Evolutionary conservation across 139 green algal genomes (phyloP).

Genomic region (Picochlorum costavermella): DNA sequence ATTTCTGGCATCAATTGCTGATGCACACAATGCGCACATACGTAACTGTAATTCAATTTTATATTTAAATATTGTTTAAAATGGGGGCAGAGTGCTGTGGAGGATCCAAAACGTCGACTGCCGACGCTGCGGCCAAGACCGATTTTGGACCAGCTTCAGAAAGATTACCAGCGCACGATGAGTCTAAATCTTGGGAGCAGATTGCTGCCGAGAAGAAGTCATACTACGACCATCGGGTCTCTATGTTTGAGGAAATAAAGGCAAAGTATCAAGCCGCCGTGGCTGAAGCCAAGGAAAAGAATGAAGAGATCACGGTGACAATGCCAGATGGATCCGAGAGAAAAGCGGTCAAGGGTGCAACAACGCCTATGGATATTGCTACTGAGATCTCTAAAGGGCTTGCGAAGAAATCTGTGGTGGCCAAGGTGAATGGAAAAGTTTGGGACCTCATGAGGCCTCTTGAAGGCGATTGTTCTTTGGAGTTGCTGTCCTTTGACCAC

Average conservation of each 20-base stretch:
- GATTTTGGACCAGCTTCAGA: background rate
- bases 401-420: slow-evolving; percentile 82
- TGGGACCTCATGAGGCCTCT: slow-evolving; percentile 90
- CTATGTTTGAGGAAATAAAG: slow-evolving; percentile 79
- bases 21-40: background rate
- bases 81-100: slow-evolving; percentile 18
- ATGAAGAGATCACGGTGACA: slow-evolving; percentile 67
- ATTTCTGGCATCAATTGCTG: too few relatives aligned
- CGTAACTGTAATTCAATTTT: background rate
- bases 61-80: background rate
- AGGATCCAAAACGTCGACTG: background rate
- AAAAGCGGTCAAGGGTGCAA: slow-evolving; percentile 67
- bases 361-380: slow-evolving; percentile 89
- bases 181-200: slow-evolving; percentile 19
- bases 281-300: slow-evolving; percentile 26
- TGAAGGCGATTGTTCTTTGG: slow-evolving; percentile 74
- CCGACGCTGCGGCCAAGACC: background rate
- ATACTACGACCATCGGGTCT: slow-evolving; percentile 79
- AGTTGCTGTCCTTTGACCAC: slow-evolving; percentile 82
- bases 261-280: slow-evolving; percentile 43
- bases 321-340: slow-evolving; percentile 57
- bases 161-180: background rate
- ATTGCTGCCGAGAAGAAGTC: slow-evolving; percentile 45
- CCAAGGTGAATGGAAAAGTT: slow-evolving; percentile 68
- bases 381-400: slow-evolving; percentile 74